A percentile compares a stretch with the other conserved stretches of the same genome.
Conservation (phyloP, 78 protist species). For the Salpingoeca rosetta region DNA sequence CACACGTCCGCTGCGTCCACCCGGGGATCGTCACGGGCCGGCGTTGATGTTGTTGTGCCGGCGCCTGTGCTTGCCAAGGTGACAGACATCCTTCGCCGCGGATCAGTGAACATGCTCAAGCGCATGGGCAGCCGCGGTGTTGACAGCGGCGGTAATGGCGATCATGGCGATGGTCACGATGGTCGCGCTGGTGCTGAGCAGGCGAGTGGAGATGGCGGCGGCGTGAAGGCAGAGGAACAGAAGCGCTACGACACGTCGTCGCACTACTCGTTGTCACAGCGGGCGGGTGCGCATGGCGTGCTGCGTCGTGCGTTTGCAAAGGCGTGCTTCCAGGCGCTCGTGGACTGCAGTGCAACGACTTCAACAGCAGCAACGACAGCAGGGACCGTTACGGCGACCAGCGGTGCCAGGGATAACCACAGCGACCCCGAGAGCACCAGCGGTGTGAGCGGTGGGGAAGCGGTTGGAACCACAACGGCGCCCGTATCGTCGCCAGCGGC, state of each 20-base stretch:
- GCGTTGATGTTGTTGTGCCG: background rate
- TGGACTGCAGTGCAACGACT: too few species aligned
- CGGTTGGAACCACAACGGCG: too few species aligned
- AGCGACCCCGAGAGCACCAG: too few species aligned
- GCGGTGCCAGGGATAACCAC: too few species aligned
- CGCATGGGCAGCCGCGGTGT: background rate
- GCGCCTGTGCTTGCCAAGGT: background rate
- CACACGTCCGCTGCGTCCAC: background rate
- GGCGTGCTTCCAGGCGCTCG: too few species aligned
- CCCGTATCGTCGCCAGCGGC: too few species aligned
- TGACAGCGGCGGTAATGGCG: background rate
- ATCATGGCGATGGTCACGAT: background rate
- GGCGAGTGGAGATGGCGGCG: background rate
- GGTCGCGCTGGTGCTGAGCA: background rate
- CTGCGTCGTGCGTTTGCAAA: too few species aligned
- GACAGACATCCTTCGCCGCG: background rate
- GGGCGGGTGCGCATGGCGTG: too few species aligned
- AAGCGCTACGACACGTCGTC: background rate
- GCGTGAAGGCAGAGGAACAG: background rate
- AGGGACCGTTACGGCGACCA: too few species aligned
- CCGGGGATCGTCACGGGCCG: background rate
- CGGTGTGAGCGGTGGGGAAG: too few species aligned
- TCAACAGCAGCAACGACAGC: too few species aligned
- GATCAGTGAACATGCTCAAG: background rate
- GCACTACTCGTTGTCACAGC: too few species aligned